Percentiles rank a stretch among this genome's conserved stretches.
These are phyloP conservation scores for Colletotrichum lini DNA, from an alignment of 2,329 filamentous ascomycete genomes.

Conservation along the genomic window DNA sequence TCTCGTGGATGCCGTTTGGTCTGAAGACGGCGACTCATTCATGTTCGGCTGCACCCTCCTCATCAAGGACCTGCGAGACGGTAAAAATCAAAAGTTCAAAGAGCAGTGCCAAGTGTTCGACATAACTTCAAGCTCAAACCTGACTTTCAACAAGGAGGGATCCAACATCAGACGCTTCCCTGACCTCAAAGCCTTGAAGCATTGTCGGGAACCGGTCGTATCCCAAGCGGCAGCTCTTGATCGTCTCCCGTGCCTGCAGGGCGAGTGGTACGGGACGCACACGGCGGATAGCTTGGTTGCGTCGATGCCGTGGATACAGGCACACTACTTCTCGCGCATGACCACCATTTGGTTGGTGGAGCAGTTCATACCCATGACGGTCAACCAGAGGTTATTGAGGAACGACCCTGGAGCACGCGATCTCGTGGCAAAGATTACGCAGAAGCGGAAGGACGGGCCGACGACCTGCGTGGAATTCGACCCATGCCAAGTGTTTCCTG, in stretches of 20 bases:
- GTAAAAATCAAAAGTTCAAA: conserved; percentile 40
- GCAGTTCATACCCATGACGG: conserved; percentile 3
- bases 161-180: conserved; percentile 12
- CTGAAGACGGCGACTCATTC: conserved; percentile 61
- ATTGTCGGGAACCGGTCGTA: neutral
- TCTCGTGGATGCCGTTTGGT: conserved; percentile 64
- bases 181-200: neutral
- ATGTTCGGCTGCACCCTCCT: conserved; percentile 62
- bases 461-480: conserved; percentile 8
- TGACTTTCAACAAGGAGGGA: neutral
- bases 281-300: neutral
- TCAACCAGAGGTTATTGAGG: conserved; percentile 7
- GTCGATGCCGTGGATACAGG: conserved; percentile 9
- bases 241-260: neutral
- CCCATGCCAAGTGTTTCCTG: neutral
- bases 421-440: neutral
- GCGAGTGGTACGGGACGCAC: conserved; percentile 12
- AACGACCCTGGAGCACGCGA: neutral
- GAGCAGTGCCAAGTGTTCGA: conserved; percentile 33
- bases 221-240: neutral
- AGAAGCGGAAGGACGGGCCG: neutral
- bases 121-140: neutral
- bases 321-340: neutral
- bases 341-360: conserved; percentile 1
- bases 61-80: conserved; percentile 47